phyloP scores from a whole-genome alignment of 2,329 filamentous ascomycete species.

The Pseudogymnoascus sp. region DNA sequence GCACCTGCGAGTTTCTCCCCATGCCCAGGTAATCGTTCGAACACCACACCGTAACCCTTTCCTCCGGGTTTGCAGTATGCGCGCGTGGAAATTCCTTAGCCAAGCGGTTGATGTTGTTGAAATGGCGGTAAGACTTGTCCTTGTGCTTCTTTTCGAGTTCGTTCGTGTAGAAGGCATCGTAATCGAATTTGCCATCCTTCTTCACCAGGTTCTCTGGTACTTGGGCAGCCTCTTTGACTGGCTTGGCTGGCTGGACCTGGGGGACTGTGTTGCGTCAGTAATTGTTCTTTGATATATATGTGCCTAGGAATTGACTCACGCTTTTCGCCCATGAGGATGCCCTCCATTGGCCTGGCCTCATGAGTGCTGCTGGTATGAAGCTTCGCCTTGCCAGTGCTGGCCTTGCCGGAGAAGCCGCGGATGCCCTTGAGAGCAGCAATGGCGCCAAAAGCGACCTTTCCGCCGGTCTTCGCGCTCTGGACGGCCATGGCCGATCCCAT shows the following conservation, averaged over 20 bases:
- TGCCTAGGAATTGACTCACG: conserved; percentile 32
- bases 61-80: conserved; percentile 75
- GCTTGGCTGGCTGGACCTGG: conserved; percentile 19
- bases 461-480: conserved; percentile 54
- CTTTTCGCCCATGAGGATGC: conserved; percentile 42
- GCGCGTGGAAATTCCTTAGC: conserved; percentile 94
- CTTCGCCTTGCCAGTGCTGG: conserved; percentile 56
- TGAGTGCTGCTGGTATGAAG: conserved; percentile 74
- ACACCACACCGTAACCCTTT: conserved; percentile 95
- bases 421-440: conserved; percentile 41
- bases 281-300: not conserved
- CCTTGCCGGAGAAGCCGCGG: conserved; percentile 43
- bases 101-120: conserved; percentile 99
- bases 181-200: conserved; percentile 65
- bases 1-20: conserved; percentile 80
- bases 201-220: conserved; percentile 15
- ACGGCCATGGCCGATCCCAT: conserved; percentile 97
- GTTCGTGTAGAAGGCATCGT: conserved; percentile 76
- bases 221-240: conserved; percentile 16
- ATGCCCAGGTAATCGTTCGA: conserved; percentile 98
- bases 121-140: conserved; percentile 99
- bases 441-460: conserved; percentile 34
- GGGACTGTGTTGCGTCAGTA: conserved; percentile 29
- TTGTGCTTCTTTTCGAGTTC: conserved; percentile 98
- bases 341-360: conserved; percentile 70